Evolutionary conservation across 768 basidiomycete species (phyloP), one percentile per base, ranked within the genome.

Genomic region (Lactarius psammicola): DNA sequence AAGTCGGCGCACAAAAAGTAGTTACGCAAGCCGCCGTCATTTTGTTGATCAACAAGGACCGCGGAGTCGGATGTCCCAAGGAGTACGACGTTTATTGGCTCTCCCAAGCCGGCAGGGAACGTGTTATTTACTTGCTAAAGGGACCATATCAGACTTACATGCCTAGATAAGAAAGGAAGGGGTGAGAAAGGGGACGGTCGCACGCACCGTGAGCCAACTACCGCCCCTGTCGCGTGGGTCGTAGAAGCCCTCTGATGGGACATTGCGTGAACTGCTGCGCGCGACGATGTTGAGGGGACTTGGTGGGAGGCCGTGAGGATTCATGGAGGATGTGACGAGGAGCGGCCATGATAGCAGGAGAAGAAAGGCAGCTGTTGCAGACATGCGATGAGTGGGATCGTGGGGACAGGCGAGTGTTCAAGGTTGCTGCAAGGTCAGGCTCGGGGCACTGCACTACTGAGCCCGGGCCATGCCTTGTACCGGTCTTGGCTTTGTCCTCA

Each of bases 51-150:
- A 28, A 84, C 80, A 54, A 94, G 81, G 2, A 95, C 89, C 5
- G 75, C 79, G 4, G 80, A 66, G 70, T 93, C 89, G 4, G 94
- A 96, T 54, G 86, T 80, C 10, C 82, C 89, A 28, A 90, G 87
- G 26, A 97, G 77, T 71, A 97, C 90, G 61, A 81, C 80, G 71
- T 97, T 97, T 53, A 96, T 75, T 6, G 94, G 94, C 77, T 96
- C 95, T 40, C 92, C 67, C 8, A 70, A 60, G 17, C 67, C 66
- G 23, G 40, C 13, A 36, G 31, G 49, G 42, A 66, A 60, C 28
- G 65, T 54, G 2, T 44, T 26, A 51, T 44, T 53, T 28, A 60
- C 67, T 33, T 61, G 62, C 44, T 30, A 34, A 53, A 56, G 28
- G n/a, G 65, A 11, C 40, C 31, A 20, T 17, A 28, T 33, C 34